Conservation (phyloP, 768 basidiomycete genomes). For the Psilocybe azurescens region DNA sequence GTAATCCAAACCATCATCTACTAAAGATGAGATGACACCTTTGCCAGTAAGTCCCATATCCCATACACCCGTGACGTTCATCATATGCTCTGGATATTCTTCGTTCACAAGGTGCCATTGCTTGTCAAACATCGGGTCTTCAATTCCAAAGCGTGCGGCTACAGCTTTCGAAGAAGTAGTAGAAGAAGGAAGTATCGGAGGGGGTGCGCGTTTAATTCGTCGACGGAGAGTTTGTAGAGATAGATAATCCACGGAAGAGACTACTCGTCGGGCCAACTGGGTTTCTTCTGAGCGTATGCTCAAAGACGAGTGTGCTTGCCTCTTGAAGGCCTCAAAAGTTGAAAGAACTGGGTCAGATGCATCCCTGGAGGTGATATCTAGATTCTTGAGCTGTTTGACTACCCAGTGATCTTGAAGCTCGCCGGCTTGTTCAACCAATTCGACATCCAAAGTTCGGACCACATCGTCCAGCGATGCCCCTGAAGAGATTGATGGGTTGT, state of each 20-base stretch:
- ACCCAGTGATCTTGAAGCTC: slow-evolving; percentile 86
- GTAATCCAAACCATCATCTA: slow-evolving; percentile 97
- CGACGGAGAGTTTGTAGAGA: slow-evolving; percentile 68
- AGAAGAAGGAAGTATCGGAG: slow-evolving; percentile 48
- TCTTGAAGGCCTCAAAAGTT: slow-evolving; percentile 50
- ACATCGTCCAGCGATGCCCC: slow-evolving; percentile 65
- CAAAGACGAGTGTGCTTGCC: slow-evolving; percentile 35
- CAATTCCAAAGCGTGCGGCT: slow-evolving; percentile 66
- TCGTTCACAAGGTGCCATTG: slow-evolving; percentile 98
- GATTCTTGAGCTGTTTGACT: slow-evolving; percentile 60
- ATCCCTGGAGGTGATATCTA: slow-evolving; percentile 35
- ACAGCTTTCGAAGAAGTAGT: slow-evolving; percentile 47
- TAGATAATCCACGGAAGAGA: slow-evolving; percentile 63
- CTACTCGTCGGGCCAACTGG: slow-evolving; percentile 47
- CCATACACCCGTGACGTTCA: slow-evolving; percentile 96
- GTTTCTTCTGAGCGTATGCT: slow-evolving; percentile 47
- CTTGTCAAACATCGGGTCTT: slow-evolving; percentile 79
- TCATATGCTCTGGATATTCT: slow-evolving; percentile 76
- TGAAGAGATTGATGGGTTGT: slow-evolving; percentile 47
- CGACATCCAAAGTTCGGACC: slow-evolving; percentile 67
- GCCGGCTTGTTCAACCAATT: slow-evolving; percentile 88
- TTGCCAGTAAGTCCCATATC: slow-evolving; percentile 87
- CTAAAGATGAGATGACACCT: slow-evolving; percentile 85
- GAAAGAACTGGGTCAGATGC: slow-evolving; percentile 53
- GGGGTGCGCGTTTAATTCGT: slow-evolving; percentile 78